Conservation (phyloP, 768 basidiomycete genomes). For the Boletales sp. region DNA sequence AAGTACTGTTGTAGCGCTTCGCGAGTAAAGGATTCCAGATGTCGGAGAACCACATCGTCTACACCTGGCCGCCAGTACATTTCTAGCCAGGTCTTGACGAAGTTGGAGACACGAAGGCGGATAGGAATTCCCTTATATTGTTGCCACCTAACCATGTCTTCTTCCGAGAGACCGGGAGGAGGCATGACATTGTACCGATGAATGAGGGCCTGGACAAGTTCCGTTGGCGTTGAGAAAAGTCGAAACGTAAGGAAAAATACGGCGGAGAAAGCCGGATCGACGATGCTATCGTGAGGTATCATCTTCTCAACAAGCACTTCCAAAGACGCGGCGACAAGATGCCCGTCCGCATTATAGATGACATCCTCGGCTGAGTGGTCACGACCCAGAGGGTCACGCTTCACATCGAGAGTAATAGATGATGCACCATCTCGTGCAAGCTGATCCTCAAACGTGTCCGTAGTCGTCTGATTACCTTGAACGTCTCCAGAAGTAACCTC, state of each 20-base stretch:
- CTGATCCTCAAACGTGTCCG: conserved; percentile 48
- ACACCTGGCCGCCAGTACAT: conserved; percentile 77
- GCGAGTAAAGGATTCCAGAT: conserved; percentile 56
- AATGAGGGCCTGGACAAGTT: conserved; percentile 75
- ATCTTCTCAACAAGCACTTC: conserved; percentile 92
- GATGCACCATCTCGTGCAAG: conserved; percentile 52
- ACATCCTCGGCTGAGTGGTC: conserved; percentile 85
- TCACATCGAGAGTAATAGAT: conserved; percentile 38
- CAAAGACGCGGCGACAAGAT: conserved; percentile 87
- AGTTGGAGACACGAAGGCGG: conserved; percentile 85
- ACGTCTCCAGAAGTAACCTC: conserved; percentile 57
- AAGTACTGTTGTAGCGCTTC: conserved; percentile 62
- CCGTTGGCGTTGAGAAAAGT: conserved; percentile 75
- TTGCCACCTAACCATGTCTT: conserved; percentile 73
- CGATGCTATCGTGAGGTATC: conserved; percentile 90
- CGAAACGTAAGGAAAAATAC: conserved; percentile 97
- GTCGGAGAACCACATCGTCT: conserved; percentile 63
- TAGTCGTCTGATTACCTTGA: conserved; percentile 30
- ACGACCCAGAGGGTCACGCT: conserved; percentile 47
- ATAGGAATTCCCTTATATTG: conserved; percentile 87
- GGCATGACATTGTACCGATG: conserved; percentile 79
- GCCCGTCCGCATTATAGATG: conserved; percentile 85
- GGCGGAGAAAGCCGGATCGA: conserved; percentile 80
- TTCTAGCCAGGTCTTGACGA: conserved; percentile 94
- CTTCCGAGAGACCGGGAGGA: conserved; percentile 51